Evolutionary conservation across 345 rosid species (phyloP), one percentile per base, ranked within the genome.

Genomic region (Citrus cavaleriei): DNA sequence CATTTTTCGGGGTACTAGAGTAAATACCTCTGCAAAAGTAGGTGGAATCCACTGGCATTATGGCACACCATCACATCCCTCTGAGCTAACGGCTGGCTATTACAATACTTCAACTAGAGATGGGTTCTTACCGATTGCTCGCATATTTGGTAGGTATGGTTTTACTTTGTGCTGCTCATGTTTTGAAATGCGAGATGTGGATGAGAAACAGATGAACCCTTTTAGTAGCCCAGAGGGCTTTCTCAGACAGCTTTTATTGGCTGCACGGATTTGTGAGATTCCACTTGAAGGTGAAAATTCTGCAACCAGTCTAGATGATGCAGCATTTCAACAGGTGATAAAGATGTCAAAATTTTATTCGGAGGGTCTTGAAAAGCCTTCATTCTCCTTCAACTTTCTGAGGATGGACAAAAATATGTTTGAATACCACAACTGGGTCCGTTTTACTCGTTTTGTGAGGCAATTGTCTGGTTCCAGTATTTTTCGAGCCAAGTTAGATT

Each of bases 61-160:
- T 75, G 72, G 73, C 68, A 82, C 84, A 51, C 7, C 79, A 46
- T 87, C 92, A 65, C 90, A 80, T 70, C 83, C 87, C 51, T 84
- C 91, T 8, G 92, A 87, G 81, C 65, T 86, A 68, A 87, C 90
- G 1, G 85, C 89, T 35, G 92, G 89, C 66, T 87, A 87, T 81
- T 87, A 82, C 74, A 89, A 89, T 72, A 89, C 92, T 58, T 79
- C 74, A 34, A 71, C 27, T 4, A 81, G 87, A 67, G 87, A 85
- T 80, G 90, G 89, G 21, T 89, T 82, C 86, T 73, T 87, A 55
- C 92, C 84, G 13, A 81, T 89, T 63, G 84, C 83, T 62, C 87
- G 83, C 58, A 83, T 89, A 84, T 81, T 87, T 70, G 85, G 80
- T 51, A 83, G 83, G 71, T 74, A 84, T 54, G 83, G 87, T 27